A percentile compares a stretch with the other conserved stretches of the same genome.
These are phyloP conservation scores for Trichosporon inkin DNA, from an alignment of 1,284 basidiomycete genomes.

Conservation along the genomic window DNA sequence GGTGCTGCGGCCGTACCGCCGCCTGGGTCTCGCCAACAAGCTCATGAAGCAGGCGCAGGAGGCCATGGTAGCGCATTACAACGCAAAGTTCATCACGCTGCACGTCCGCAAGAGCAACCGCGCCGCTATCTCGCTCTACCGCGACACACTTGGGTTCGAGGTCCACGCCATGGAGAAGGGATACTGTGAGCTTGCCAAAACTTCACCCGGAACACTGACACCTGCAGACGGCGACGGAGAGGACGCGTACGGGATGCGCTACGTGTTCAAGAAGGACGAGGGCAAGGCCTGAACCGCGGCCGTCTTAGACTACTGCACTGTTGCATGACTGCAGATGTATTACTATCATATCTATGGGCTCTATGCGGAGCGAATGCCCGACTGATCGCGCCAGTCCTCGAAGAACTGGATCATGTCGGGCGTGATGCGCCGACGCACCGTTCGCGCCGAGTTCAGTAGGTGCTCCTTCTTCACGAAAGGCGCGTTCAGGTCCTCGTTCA, in stretches of 20 bases:
- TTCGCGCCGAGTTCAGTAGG: slow-evolving; percentile 69
- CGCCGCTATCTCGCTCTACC: slow-evolving; percentile 75
- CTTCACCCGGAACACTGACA: neutral
- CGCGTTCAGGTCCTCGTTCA: slow-evolving; percentile 78
- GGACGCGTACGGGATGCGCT: slow-evolving; percentile 84
- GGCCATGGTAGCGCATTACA: slow-evolving; percentile 78
- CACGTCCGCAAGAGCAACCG: slow-evolving; percentile 85
- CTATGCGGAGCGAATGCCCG: slow-evolving; percentile 45
- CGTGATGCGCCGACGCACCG: slow-evolving; percentile 78
- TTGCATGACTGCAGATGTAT: slow-evolving; percentile 5
- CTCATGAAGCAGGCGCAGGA: slow-evolving; percentile 80
- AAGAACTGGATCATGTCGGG: slow-evolving; percentile 70
- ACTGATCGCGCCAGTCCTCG: slow-evolving; percentile 57
- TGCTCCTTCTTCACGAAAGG: slow-evolving; percentile 67
- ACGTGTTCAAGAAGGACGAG: slow-evolving; percentile 47
- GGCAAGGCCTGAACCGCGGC: slow-evolving; percentile 6
- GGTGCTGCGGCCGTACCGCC: slow-evolving; percentile 75
- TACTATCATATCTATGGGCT: slow-evolving; percentile 9
- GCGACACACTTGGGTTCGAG: slow-evolving; percentile 75
- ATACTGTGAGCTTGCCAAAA: slow-evolving; percentile 63
- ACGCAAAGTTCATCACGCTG: slow-evolving; percentile 69
- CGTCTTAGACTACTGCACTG: neutral
- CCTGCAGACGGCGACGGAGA: slow-evolving; percentile 80
- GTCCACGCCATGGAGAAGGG: slow-evolving; percentile 69
- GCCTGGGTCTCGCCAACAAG: slow-evolving; percentile 79